Percentiles rank a stretch among this genome's conserved stretches.
phyloP scores from a whole-genome alignment of 2,329 filamentous ascomycete species.

The Celoporthe dispersa region DNA sequence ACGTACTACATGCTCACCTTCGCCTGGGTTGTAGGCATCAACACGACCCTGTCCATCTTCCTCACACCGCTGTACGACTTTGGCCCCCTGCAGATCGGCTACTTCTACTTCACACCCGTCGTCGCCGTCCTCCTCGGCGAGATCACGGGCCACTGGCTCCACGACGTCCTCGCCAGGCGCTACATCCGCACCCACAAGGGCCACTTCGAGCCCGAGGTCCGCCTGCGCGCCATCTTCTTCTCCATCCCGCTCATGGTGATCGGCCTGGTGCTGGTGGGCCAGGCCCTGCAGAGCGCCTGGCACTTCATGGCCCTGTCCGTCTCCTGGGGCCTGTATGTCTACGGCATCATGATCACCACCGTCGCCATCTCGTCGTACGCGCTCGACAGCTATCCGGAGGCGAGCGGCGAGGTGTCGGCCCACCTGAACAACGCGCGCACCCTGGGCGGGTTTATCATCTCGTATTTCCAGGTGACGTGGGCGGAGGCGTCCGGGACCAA shows the following conservation, averaged over 20 bases:
- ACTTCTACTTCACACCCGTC: conserved; percentile 63
- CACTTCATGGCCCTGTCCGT: conserved; percentile 56
- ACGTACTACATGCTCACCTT: conserved; percentile 48
- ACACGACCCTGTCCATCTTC: conserved; percentile 59
- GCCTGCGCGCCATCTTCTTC: conserved; percentile 53
- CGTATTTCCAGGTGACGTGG: conserved; percentile 59
- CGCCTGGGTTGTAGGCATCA: conserved; percentile 59
- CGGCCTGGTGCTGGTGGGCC: conserved; percentile 57
- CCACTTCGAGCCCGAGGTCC: conserved; percentile 61
- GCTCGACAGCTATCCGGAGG: conserved; percentile 60
- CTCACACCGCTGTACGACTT: conserved; percentile 56
- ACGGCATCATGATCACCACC: conserved; percentile 59
- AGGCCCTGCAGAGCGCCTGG: conserved; percentile 52
- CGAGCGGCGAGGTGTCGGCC: conserved; percentile 56
- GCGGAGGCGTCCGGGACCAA: conserved; percentile 47
- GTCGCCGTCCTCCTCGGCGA: conserved; percentile 59
- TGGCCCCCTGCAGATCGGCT: conserved; percentile 53
- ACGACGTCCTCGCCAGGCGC: conserved; percentile 52
- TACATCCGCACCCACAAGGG: conserved; percentile 53
- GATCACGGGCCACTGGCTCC: conserved; percentile 58
- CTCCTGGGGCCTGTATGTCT: conserved; percentile 58
- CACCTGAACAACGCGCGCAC: conserved; percentile 57
- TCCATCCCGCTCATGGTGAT: conserved; percentile 53
- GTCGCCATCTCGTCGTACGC: conserved; percentile 56
- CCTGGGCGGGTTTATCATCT: conserved; percentile 54